Evolutionary conservation across 2,329 filamentous ascomycete species (phyloP).

Genomic region (Tolypocladium pustulatum): DNA sequence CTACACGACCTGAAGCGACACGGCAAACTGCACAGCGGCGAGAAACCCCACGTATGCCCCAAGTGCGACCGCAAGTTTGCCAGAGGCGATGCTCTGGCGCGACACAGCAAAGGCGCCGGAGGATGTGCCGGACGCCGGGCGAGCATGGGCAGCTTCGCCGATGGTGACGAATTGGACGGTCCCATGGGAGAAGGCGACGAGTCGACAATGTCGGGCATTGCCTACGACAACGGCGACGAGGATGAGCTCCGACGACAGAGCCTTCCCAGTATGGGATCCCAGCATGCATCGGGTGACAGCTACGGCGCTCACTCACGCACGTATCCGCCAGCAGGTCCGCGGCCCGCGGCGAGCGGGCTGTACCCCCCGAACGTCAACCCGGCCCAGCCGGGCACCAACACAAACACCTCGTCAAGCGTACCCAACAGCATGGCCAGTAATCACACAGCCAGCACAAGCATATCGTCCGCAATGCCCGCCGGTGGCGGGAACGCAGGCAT

Average conservation of each 20-base stretch:
- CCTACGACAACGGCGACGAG: slow-evolving; percentile 49
- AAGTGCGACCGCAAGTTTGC: slow-evolving; percentile 95
- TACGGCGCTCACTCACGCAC: slow-evolving; percentile 59
- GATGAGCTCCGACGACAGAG: slow-evolving; percentile 55
- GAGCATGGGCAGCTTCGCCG: slow-evolving; percentile 73
- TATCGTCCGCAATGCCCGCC: slow-evolving; percentile 34
- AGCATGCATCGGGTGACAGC: slow-evolving; percentile 51
- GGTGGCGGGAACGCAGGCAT: slow-evolving; percentile 42
- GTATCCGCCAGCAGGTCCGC: slow-evolving; percentile 59
- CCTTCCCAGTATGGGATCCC: slow-evolving; percentile 64
- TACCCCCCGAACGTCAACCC: slow-evolving; percentile 53
- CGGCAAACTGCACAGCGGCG: slow-evolving; percentile 91
- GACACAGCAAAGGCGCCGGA: slow-evolving; percentile 91
- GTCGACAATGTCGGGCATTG: slow-evolving; percentile 43
- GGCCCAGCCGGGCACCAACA: slow-evolving; percentile 37
- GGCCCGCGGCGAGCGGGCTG: slow-evolving; percentile 41
- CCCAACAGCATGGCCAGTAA: slow-evolving; percentile 29
- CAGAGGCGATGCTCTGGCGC: slow-evolving; percentile 83
- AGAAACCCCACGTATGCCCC: slow-evolving; percentile 87
- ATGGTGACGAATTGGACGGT: slow-evolving; percentile 60
- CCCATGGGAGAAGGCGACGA: slow-evolving; percentile 41
- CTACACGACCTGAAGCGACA: slow-evolving; percentile 94
- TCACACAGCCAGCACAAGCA: slow-evolving; percentile 38
- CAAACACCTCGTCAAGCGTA: slow-evolving; percentile 42
- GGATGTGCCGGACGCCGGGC: slow-evolving; percentile 87